Conservation (phyloP, 2,329 filamentous ascomycete species). For the Neonectria coccinea region DNA sequence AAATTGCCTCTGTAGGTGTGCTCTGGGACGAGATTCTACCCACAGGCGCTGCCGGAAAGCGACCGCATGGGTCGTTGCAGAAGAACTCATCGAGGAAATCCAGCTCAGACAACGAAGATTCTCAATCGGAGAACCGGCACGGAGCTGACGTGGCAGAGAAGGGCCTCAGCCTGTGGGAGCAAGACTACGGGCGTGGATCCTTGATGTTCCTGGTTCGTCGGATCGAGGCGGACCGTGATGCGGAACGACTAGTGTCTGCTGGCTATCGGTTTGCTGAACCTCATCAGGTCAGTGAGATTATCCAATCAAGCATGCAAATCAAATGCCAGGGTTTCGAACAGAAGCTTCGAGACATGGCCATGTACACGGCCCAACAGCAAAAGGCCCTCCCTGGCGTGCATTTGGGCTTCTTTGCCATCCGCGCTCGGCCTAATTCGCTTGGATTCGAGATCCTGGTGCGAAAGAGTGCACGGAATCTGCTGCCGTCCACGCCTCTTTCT, state of each 20-base stretch:
- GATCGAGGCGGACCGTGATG: conserved; percentile 68
- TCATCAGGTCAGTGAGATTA: conserved; percentile 74
- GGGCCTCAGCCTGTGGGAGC: conserved; percentile 45
- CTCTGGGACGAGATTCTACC: conserved; percentile 82
- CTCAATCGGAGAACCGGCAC: conserved; percentile 35
- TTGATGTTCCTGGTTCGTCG: conserved; percentile 82
- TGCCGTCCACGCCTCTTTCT: conserved; percentile 69
- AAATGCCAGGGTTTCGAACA: conserved; percentile 69
- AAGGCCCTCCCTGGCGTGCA: conserved; percentile 66
- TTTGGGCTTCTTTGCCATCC: conserved; percentile 68
- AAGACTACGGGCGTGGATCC: conserved; percentile 75
- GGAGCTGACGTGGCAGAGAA: conserved; percentile 57
- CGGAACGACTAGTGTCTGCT: conserved; percentile 72
- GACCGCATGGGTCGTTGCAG: conserved; percentile 32
- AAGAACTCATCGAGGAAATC: conserved; percentile 33
- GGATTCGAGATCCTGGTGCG: conserved; percentile 74
- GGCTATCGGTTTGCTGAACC: conserved; percentile 84
- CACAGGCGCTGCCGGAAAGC: conserved; percentile 62
- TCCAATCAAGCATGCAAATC: conserved; percentile 81
- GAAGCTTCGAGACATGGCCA: conserved; percentile 73
- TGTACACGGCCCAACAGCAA: conserved; percentile 61
- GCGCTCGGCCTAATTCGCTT: conserved; percentile 61
- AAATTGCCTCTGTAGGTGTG: conserved; percentile 72
- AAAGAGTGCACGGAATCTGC: conserved; percentile 65
- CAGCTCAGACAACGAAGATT: conserved; percentile 25